Evolutionary conservation across 1,139 yeast genomes (phyloP).

Genomic region (Scheffersomyces stambukii): DNA sequence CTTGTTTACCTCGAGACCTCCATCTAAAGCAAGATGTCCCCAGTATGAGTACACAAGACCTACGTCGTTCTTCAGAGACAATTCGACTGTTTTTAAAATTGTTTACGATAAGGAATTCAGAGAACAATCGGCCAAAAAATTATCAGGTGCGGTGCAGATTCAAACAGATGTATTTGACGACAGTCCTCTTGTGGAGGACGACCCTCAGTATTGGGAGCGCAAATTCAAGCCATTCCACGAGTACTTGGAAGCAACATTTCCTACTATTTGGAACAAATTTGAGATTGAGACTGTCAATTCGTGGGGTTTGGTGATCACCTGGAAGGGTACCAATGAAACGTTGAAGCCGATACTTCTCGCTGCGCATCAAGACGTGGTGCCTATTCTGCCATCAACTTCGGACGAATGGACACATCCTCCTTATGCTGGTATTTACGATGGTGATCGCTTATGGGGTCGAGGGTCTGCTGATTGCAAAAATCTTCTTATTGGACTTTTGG

Average conservation of each 20-base stretch:
- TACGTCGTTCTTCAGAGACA: conserved; percentile 22
- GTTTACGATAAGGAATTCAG: conserved; percentile 29
- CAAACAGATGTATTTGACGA: conserved; percentile 35
- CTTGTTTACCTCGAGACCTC: too few species aligned
- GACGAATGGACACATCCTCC: conserved; percentile 37
- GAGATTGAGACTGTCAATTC: conserved; percentile 21
- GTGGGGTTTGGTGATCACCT: conserved; percentile 26
- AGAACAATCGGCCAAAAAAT: conserved; percentile 27
- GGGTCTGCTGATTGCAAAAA: conserved; percentile 44
- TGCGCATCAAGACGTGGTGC: conserved; percentile 46
- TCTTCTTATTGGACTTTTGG: conserved; percentile 31
- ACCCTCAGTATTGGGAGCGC: conserved; percentile 26
- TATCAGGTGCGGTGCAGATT: conserved; percentile 33
- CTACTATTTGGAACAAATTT: conserved; percentile 18
- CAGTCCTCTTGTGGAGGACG: conserved; percentile 30
- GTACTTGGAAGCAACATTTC: conserved; percentile 21
- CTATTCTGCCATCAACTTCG: conserved; percentile 31
- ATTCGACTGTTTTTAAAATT: conserved; percentile 26
- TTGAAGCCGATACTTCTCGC: conserved; percentile 34
- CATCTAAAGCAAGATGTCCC: too few species aligned
- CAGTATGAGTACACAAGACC: conserved; percentile 26
- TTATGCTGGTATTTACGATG: conserved; percentile 35
- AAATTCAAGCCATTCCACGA: conserved; percentile 22
- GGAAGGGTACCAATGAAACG: conserved; percentile 21
- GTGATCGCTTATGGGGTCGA: conserved; percentile 33